Conservation (phyloP, 495 filamentous ascomycete genomes). For the Paragyromitra xinjiangensis region DNA sequence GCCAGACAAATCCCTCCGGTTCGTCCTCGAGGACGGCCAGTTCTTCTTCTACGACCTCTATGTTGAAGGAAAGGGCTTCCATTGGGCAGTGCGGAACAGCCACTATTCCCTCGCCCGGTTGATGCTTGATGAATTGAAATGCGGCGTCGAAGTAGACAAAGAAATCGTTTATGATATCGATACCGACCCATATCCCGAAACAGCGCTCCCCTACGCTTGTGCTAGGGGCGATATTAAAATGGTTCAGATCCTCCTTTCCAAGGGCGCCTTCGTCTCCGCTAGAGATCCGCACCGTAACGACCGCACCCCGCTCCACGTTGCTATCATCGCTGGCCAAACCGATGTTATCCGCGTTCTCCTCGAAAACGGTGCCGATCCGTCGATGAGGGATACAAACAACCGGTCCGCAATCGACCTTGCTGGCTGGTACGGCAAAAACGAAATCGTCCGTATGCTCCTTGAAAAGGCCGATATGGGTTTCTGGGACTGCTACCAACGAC, state of each 20-base stretch:
- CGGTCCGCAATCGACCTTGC: constrained; percentile 28
- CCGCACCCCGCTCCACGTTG: constrained; percentile 36
- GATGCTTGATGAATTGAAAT: constrained; percentile 31
- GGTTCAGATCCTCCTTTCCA: constrained; percentile 16
- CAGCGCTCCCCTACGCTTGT: constrained; percentile 22
- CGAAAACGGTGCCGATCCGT: constrained; percentile 18
- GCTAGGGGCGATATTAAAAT: constrained; percentile 27
- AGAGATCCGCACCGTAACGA: constrained; percentile 16
- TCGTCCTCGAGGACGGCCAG: constrained; percentile 30
- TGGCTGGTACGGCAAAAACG: neutral
- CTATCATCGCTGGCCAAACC: constrained; percentile 15
- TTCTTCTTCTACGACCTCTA: constrained; percentile 32
- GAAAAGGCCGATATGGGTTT: constrained; percentile 30
- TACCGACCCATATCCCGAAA: constrained; percentile 19
- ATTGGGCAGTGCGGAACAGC: constrained; percentile 39
- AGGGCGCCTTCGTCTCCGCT: constrained; percentile 13
- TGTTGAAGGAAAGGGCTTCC: constrained; percentile 23
- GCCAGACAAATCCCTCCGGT: constrained; percentile 4
- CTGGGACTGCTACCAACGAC: constrained; percentile 6
- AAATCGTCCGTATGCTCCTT: constrained; percentile 29
- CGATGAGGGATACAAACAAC: neutral
- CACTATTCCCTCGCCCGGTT: constrained; percentile 22
- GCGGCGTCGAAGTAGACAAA: constrained; percentile 23
- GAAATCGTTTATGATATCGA: constrained; percentile 11
- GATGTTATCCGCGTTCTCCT: constrained; percentile 42